Evolutionary conservation across 805 yeast species (phyloP).

Genomic region (Myxozyma udenii): DNA sequence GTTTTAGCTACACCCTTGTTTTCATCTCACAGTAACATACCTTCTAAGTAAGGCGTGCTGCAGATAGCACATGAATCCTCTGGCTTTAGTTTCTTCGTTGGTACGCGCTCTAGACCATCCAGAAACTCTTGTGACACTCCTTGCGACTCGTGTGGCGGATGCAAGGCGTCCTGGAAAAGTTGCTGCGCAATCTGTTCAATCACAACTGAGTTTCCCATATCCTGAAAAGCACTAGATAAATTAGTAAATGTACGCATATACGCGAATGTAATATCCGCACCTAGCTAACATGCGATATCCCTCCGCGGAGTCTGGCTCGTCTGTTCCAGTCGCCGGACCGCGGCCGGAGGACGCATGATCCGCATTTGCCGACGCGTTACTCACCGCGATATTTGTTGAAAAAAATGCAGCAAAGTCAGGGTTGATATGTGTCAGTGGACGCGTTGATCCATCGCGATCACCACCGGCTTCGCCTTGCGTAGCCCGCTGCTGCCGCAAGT

Average conservation of each 20-base stretch:
- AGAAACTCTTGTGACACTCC: slow-evolving; percentile 70
- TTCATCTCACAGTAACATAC: slow-evolving; percentile 4
- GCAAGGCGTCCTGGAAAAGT: slow-evolving; percentile 19
- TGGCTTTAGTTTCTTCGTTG: slow-evolving; percentile 42
- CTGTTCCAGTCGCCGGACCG: slow-evolving; percentile 1
- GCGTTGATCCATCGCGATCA: slow-evolving; percentile 6
- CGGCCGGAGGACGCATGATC: neutral
- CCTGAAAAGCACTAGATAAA: slow-evolving; percentile 20
- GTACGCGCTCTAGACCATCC: slow-evolving; percentile 73
- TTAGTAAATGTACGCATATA: neutral
- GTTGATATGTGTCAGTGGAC: slow-evolving; percentile 17
- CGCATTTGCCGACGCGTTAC: neutral
- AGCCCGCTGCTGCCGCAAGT: slow-evolving; percentile 1
- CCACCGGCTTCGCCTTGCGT: neutral
- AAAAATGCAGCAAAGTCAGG: slow-evolving; percentile 28
- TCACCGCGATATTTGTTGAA: slow-evolving; percentile 8
- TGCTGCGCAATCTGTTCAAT: slow-evolving; percentile 21
- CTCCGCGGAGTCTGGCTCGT: slow-evolving; percentile 4
- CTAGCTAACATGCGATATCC: slow-evolving; percentile 18
- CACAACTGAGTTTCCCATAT: slow-evolving; percentile 17
- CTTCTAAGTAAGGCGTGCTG: slow-evolving; percentile 60
- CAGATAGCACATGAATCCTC: slow-evolving; percentile 80
- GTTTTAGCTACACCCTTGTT: neutral
- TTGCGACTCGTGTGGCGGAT: slow-evolving; percentile 14
- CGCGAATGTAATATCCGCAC: neutral